Base-by-base conservation (phyloP, 2,329 filamentous ascomycete genomes). In the Penicillium sp. region DNA sequence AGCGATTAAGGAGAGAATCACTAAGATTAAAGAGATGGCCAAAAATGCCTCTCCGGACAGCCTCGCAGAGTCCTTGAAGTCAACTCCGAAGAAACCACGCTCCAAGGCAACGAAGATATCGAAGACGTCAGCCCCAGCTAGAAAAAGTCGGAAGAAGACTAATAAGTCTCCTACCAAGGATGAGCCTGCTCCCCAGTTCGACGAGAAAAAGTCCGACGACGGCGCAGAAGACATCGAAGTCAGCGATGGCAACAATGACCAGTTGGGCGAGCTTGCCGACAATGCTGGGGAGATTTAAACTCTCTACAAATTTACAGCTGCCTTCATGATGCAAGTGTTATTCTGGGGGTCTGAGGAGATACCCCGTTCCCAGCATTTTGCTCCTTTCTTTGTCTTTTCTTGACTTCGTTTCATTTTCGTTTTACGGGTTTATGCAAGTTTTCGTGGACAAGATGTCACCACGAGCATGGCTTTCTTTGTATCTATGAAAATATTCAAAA, bases 1-100 rank as follows among this genome's bases (percentile, higher is more conserved):
- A 5, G 74, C 74, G 4, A 73, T 76, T 45, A 64, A 60, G 3
- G 73, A 76, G 46, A 68, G 71, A 3, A 60, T 76, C 1, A 50
- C 63, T 6, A 68, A 64, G n/a, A 73, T 76, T 47, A 69, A 69
- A 21, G 54, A 63, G 3, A 46, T 50, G 0, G 56, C 54, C 17
- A 65, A 61, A n/a, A 41, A 50, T 3, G 10, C 41, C 13, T 15
- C 32, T 8, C 36, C 10, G 10, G 34, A 44, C 4, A 44, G 37
- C 0, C 57, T 58, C 13, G 13, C 8, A 2, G 29, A 23, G 17
- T 7, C 15, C 12, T 15, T 29, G 5, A 32, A 27, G 7, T 29
- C 42, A 13, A 18, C 26, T n/a, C 3, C 21, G 10, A 42, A 42
- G 24, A 23, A 24, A 8, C 9, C n/a, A 6, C 39, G 39, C 12